Evolutionary conservation across 2,329 filamentous ascomycete genomes (phyloP).

Genomic region (Podosphaera xanthii): DNA sequence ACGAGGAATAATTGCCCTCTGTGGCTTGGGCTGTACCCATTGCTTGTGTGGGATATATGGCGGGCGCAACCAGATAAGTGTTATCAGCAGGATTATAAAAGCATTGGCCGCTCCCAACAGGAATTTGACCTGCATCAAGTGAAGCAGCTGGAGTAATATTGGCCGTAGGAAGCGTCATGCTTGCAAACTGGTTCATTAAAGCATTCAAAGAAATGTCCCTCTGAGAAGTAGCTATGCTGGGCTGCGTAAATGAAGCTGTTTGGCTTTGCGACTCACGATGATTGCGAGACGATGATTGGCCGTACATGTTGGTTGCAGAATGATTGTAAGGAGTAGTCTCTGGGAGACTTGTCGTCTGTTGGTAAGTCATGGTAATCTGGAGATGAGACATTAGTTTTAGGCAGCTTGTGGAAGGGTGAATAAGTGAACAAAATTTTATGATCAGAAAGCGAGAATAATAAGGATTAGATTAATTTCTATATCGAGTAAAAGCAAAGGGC

Average conservation of each 20-base stretch:
- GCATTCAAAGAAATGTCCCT: slow-evolving; percentile 11
- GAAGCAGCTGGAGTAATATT: slow-evolving; percentile 16
- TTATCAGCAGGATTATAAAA: slow-evolving; percentile 11
- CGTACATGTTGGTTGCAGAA: slow-evolving; percentile 14
- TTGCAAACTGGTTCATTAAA: slow-evolving; percentile 14
- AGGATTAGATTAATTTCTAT: neutral
- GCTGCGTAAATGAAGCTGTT: slow-evolving; percentile 8
- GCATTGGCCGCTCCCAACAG: slow-evolving; percentile 15
- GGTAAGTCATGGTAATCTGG: slow-evolving; percentile 17
- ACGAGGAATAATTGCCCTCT: slow-evolving; percentile 14
- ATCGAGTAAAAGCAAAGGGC: slow-evolving; percentile 1
- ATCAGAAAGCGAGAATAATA: neutral
- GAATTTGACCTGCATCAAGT: slow-evolving; percentile 13
- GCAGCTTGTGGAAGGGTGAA: neutral
- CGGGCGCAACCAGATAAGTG: slow-evolving; percentile 11
- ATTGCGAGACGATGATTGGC: slow-evolving; percentile 11
- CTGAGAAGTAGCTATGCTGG: slow-evolving; percentile 4
- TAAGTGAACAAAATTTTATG: neutral
- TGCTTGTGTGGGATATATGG: slow-evolving; percentile 14
- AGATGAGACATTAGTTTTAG: slow-evolving; percentile 5
- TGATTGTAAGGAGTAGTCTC: slow-evolving; percentile 12
- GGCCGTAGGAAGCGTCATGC: slow-evolving; percentile 15
- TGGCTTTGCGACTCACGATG: slow-evolving; percentile 14
- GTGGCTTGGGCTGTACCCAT: slow-evolving; percentile 11
- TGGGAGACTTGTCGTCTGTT: slow-evolving; percentile 12